These are phyloP conservation scores for Fusarium buxicola DNA, from an alignment of 2,329 filamentous ascomycete genomes.

Conservation along the genomic window DNA sequence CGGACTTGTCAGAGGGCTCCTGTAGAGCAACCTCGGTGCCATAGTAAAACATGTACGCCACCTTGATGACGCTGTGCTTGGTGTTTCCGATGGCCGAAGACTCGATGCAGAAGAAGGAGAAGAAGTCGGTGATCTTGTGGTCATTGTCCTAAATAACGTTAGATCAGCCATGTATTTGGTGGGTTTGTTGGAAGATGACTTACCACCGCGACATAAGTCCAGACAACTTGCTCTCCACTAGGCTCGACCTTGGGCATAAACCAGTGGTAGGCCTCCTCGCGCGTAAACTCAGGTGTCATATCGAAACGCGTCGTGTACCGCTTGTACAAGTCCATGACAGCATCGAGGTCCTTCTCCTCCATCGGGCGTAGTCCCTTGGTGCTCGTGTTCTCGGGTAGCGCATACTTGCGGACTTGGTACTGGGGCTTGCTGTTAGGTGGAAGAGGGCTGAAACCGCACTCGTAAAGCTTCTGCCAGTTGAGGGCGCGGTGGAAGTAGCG, in stretches of 20 bases:
- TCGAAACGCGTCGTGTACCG: constrained; percentile 85
- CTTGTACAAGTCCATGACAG: constrained; percentile 78
- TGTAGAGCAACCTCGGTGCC: constrained; percentile 82
- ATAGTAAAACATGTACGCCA: constrained; percentile 98
- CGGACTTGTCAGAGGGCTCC: constrained; percentile 62
- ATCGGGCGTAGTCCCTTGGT: constrained; percentile 84
- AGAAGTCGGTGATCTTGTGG: constrained; percentile 92
- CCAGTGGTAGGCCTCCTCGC: constrained; percentile 89
- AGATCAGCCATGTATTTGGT: not conserved
- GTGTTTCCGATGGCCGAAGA: constrained; percentile 88
- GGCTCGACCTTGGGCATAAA: constrained; percentile 74
- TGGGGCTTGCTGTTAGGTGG: constrained; percentile 85
- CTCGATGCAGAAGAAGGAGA: constrained; percentile 96
- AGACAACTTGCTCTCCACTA: constrained; percentile 82
- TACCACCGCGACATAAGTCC: constrained; percentile 91
- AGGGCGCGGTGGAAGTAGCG: constrained; percentile 95
- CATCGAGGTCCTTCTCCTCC: constrained; percentile 80
- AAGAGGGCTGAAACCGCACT: constrained; percentile 92
- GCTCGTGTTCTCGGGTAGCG: constrained; percentile 78
- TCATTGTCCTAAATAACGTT: constrained; percentile 60
- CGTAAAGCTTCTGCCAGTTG: constrained; percentile 96
- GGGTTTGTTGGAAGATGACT: constrained; percentile 18
- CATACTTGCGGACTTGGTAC: constrained; percentile 88
- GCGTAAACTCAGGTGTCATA: constrained; percentile 83
- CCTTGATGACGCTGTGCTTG: constrained; percentile 82